Evolutionary conservation across 73 alveolate species (phyloP), one percentile per base, ranked within the genome.

Genomic region (Paramecium octaurelia): DNA sequence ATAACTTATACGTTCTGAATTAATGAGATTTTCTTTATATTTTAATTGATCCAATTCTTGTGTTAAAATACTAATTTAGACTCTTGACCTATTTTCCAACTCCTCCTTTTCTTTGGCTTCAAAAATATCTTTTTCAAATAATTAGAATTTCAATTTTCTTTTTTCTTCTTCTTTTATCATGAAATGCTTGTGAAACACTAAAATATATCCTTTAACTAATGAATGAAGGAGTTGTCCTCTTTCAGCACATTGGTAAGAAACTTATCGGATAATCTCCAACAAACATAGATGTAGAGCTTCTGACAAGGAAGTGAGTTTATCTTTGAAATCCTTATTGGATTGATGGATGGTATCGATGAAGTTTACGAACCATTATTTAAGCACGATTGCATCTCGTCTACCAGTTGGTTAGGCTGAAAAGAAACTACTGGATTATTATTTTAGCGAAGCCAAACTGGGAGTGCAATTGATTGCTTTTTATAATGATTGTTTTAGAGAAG

Each of bases 391-490:
- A 80, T 80, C 91, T 44, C 29, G 14, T 48, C 91, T 80, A 43
- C 91, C 77, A 20, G 91, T 64, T 8, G 91, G 91, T 80, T 80
- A 59, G 5, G 57, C 18, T 8, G 91, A 80, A 12, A 80, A 80
- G 46, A 80, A 80, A 35, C 34, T 54, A 54, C 69, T 54, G 5
- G 69, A 54, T 54, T 54, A 54, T 23, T 54, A 54, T 54, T 54
- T 18, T 35, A 54, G 69, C 3, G 69, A 54, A 54, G 21, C 69
- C 31, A 54, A 54, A 18, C 14, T 5, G 7, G 69, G 69, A 54
- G 69, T 20, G 14, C 36, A 54, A 54, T 54, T 54, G 31, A 54
- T 54, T 54, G 69, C 69, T 54, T 54, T 54, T 7, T 2, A 54
- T 54, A 54, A 54, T 54, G 69, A 54, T 54, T 54, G 9, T 54